A percentile compares a stretch with the other conserved stretches of the same genome.
Conservation (phyloP, 164 flowering plant genomes). For the Houttuynia cordata region DNA sequence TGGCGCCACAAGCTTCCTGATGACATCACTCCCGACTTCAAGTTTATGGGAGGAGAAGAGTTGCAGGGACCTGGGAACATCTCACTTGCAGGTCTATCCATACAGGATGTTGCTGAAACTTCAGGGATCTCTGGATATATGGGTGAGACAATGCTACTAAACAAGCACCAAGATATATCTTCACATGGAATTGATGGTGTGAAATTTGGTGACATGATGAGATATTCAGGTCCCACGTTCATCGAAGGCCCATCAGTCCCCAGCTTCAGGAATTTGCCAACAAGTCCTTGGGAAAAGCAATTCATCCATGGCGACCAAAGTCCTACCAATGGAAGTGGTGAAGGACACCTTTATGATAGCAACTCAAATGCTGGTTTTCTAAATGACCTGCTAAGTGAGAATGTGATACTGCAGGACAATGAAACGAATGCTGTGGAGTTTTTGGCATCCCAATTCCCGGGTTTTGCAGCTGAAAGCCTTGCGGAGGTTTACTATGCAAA, state of each 20-base stretch:
- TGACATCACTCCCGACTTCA: conserved; percentile 95
- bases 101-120: conserved; percentile 42
- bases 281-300: conserved; percentile 65
- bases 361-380: conserved; percentile 36
- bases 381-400: conserved; percentile 39
- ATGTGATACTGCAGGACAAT: conserved; percentile 28
- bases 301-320: conserved; percentile 31
- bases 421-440: conserved; percentile 58
- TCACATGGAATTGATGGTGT: conserved; percentile 18
- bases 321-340: conserved; percentile 18
- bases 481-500: conserved; percentile 81
- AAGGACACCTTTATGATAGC: conserved; percentile 24
- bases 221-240: conserved; percentile 33
- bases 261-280: conserved; percentile 10
- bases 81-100: conserved; percentile 51
- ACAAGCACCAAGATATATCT: conserved; percentile 17
- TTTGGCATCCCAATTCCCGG: conserved; percentile 83
- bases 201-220: conserved; percentile 37
- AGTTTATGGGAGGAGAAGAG: conserved; percentile 56
- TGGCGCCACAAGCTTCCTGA: conserved; percentile 92
- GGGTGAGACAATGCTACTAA: conserved; percentile 28
- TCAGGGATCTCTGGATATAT: conserved; percentile 36
- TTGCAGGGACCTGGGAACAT: conserved; percentile 42
- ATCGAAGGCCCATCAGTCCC: conserved; percentile 40
- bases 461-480: conserved; percentile 93